A percentile compares a stretch with the other conserved stretches of the same genome.
Evolutionary conservation across 2,329 filamentous ascomycete genomes (phyloP).

Genomic region (Apiospora malaysiana): DNA sequence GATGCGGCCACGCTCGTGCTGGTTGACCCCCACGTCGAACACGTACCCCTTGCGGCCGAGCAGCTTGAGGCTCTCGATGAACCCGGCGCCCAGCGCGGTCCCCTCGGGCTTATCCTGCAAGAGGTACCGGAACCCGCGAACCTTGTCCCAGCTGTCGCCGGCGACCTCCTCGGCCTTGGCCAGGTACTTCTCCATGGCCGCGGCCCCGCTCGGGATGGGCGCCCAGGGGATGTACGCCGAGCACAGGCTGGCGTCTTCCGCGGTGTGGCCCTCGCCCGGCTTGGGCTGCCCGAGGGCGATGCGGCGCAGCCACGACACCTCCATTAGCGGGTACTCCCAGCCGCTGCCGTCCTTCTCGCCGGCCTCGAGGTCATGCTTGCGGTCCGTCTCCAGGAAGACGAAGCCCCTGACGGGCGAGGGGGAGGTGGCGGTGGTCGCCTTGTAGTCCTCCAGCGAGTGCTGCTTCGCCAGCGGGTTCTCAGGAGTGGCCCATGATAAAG

Average conservation of each 20-base stretch:
- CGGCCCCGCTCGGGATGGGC: slow-evolving; percentile 72
- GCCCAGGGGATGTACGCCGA: slow-evolving; percentile 83
- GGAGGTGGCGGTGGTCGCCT: slow-evolving; percentile 46
- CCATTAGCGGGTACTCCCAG: slow-evolving; percentile 72
- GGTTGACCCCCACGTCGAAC: slow-evolving; percentile 87
- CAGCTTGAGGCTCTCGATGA: slow-evolving; percentile 70
- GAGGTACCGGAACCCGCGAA: slow-evolving; percentile 83
- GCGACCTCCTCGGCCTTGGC: slow-evolving; percentile 63
- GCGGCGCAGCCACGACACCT: slow-evolving; percentile 72
- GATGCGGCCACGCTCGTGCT: slow-evolving; percentile 74
- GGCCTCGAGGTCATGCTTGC: slow-evolving; percentile 63
- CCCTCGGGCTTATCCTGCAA: slow-evolving; percentile 77
- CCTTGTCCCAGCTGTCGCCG: slow-evolving; percentile 67
- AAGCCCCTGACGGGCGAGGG: slow-evolving; percentile 65
- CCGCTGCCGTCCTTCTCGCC: slow-evolving; percentile 55
- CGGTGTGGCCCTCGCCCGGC: slow-evolving; percentile 62
- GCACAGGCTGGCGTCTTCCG: slow-evolving; percentile 60
- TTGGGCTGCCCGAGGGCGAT: slow-evolving; percentile 66
- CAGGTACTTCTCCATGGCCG: slow-evolving; percentile 70
- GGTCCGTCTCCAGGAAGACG: slow-evolving; percentile 84
- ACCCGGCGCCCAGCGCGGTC: slow-evolving; percentile 66
- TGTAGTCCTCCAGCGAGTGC: slow-evolving; percentile 70
- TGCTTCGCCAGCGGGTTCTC: slow-evolving; percentile 65
- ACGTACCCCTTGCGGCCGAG: slow-evolving; percentile 67
- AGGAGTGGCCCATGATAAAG: slow-evolving; percentile 72